Base-by-base conservation (phyloP, 208 protist species). In the Willaertia magna region DNA sequence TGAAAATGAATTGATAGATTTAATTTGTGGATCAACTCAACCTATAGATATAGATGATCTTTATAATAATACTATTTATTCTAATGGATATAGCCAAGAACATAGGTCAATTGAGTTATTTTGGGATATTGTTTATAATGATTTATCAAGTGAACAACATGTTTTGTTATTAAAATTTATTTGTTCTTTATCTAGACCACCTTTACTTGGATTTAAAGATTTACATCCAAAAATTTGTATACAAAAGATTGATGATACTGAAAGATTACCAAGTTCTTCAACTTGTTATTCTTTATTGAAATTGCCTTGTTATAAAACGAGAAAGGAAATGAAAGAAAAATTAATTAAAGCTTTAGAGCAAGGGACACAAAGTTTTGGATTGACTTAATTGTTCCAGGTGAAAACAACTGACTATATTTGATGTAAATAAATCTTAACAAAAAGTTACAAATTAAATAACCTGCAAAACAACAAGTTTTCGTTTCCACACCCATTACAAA, bases 221-320 rank as follows among this genome's bases (percentile, higher is more conserved):
- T 89, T 97, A 18, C 90, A 93, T 20, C 96, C 95, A 22, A 92
- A 91, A 3, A 96, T 97, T 85, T 94, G 93, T 86, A 84, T 98
- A 39, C 81, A 89, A 84, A 76, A 48, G 48, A 61, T 59, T 30
- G 6, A 26, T 30, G 78, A 79, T 22, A 46, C 85, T 2, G 83
- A 84, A 14, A 89, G 95, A 59, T 87, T 98, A 30, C 96, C 96
- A 11, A 95, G 95, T 0, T 91, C 94, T 1, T 89, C 93, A 0
- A 98, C 96, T 61, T 98, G 96, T 86, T 96, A 97, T 87, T 97
- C 94, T 22, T 93, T 93, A 47, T 87, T 98, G 40, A 97, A 97
- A 89, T 85, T 98, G 44, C 96, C 96, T 22, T 90, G 91, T 16
- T 97, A 97, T 89, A 89, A 48, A 7, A 87, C 90, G 46, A 88